Evolutionary conservation across 2,329 filamentous ascomycete genomes (phyloP).

Genomic region (Hypoxylon rubiginosum): DNA sequence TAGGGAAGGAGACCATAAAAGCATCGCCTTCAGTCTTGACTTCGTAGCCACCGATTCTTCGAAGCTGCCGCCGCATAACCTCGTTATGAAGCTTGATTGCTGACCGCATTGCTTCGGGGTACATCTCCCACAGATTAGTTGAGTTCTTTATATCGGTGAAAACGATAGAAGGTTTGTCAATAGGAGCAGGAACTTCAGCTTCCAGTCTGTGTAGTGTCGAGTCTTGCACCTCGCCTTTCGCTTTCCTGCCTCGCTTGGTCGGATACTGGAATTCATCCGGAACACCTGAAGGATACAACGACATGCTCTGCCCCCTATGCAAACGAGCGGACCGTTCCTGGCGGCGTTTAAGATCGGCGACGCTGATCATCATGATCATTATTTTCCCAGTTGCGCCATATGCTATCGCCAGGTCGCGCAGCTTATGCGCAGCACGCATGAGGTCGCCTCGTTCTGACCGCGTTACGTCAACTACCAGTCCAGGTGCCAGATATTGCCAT

Average conservation of each 20-base stretch:
- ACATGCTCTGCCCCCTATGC: conserved; percentile 85
- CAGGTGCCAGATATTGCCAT: conserved; percentile 93
- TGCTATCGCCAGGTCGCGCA: conserved; percentile 93
- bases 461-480: conserved; percentile 91
- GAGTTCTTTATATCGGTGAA: conserved; percentile 99
- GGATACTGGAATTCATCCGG: conserved; percentile 77
- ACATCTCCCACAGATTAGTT: conserved; percentile 95
- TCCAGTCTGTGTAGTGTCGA: conserved; percentile 89
- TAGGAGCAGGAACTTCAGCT: conserved; percentile 90
- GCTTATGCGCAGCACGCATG: conserved; percentile 94
- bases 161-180: conserved; percentile 90
- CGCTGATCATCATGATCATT: conserved; percentile 98
- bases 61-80: conserved; percentile 91
- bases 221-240: conserved; percentile 78
- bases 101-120: conserved; percentile 93
- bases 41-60: conserved; percentile 95
- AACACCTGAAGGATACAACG: conserved; percentile 81
- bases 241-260: conserved; percentile 72
- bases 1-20: conserved; percentile 99
- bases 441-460: conserved; percentile 87
- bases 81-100: conserved; percentile 98
- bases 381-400: conserved; percentile 95
- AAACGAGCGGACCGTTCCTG: conserved; percentile 76
- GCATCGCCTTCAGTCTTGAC: conserved; percentile 99
- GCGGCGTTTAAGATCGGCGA: conserved; percentile 89